Base-by-base conservation (phyloP, 495 filamentous ascomycete genomes). In the Filosporella fistucella region DNA sequence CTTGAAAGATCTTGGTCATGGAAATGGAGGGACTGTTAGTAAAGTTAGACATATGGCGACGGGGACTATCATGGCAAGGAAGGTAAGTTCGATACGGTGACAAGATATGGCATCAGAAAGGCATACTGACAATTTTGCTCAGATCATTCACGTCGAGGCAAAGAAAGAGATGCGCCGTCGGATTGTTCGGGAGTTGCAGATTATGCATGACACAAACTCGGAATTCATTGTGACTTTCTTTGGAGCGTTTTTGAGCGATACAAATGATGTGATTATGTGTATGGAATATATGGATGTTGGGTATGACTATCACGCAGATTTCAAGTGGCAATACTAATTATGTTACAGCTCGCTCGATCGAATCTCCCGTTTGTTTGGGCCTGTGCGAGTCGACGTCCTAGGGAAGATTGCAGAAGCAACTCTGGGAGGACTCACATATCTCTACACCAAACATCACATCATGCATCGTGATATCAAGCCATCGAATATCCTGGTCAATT, bases 241-340 rank as follows among this genome's bases (percentile, higher is more conserved):
- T 58, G 93, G 93, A 38, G 93, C 93, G 18, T 97, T 97, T 67
- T 77, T 96, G 48, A 96, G 95, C 57, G 89, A 96, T 56, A 85
- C 84, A 36, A 86, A 93, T 53, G 93, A 97, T 68, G 94, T 98
- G 51, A 89, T 96, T 50, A 85, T 98, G 85, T 98, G 93, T 63
- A 98, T 98, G 93, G 93, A 98, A 64, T 96, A 98, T 60, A 95
- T 95, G 90, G 93, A 98, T 71, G 88, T 89, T 67, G 94, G 94
- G 93, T 98, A 78, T 64, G 82, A 68, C 23, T 49, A 18, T 23
- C 14, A 12, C n/a, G 26, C 1, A 41, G 22, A 26, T 38, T 9
- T 25, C 40, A 14, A 14, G 16, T 12, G 22, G 14, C 32, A 9
- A 25, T 55, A 43, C 76, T 81, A 57, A 81, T 56, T 20, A 33